A percentile compares a stretch with the other conserved stretches of the same genome.
Evolutionary conservation across 2,329 filamentous ascomycete genomes (phyloP).

Genomic region (Venturia aucupariae): DNA sequence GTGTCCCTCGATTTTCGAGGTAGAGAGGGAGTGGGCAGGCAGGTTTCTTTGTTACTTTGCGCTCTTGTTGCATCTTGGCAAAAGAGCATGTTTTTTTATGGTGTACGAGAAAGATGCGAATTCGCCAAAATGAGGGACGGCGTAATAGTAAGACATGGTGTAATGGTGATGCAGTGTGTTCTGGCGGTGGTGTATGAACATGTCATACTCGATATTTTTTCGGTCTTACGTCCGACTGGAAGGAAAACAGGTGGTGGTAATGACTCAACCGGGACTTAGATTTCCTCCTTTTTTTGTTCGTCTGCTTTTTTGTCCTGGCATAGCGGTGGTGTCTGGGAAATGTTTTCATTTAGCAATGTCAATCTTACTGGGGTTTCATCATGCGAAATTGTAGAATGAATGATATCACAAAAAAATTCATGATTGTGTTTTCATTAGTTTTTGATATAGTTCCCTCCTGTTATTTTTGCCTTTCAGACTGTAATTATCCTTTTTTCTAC

Average conservation of each 20-base stretch:
- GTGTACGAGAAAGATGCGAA: background rate
- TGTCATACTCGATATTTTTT: background rate
- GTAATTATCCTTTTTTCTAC: no score
- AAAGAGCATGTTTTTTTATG: background rate
- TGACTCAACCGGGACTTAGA: background rate
- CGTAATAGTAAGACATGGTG: background rate
- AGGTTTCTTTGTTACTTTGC: background rate
- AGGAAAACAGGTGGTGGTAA: background rate
- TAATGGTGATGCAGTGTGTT: background rate
- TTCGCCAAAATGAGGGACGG: background rate
- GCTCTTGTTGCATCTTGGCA: background rate
- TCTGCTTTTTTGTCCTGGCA: slow-evolving; percentile 5
- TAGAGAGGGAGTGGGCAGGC: background rate
- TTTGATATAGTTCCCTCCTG: no score
- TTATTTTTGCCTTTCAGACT: no score
- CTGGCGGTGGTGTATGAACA: background rate
- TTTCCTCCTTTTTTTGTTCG: no score
- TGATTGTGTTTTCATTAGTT: no score
- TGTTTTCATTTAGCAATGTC: background rate
- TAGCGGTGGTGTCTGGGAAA: slow-evolving; percentile 9
- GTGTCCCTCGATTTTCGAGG: background rate
- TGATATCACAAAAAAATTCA: no score
- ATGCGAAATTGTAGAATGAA: background rate
- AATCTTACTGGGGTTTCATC: background rate
- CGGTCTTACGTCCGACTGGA: background rate